Evolutionary conservation across 2,329 filamentous ascomycete genomes (phyloP).

Genomic region (Rhynchosporium graminicola): DNA sequence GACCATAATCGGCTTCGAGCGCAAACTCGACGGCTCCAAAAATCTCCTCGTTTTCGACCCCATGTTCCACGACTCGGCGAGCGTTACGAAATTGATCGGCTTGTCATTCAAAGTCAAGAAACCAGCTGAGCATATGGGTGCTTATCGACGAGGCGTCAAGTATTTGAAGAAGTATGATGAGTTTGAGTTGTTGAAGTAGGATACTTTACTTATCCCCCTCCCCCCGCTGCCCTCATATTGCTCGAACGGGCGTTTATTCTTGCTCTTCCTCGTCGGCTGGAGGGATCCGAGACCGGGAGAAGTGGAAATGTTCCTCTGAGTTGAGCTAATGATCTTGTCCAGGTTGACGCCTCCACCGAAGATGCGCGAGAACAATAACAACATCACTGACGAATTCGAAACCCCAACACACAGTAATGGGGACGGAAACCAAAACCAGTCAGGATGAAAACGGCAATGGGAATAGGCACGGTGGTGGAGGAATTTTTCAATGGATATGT

Average conservation of each 20-base stretch:
- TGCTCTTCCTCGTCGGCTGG: not conserved
- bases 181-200: slow-evolving; percentile 77
- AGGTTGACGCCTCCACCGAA: slow-evolving; percentile 14
- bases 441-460: not conserved
- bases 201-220: slow-evolving; percentile 36
- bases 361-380: not conserved
- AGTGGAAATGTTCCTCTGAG: not conserved
- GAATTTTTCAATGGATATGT: not conserved
- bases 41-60: slow-evolving; percentile 89
- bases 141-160: slow-evolving; percentile 69
- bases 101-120: slow-evolving; percentile 48
- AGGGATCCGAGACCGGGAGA: not conserved
- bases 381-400: not conserved
- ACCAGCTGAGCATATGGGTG: slow-evolving; percentile 60
- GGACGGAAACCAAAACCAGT: not conserved
- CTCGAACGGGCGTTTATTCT: not conserved
- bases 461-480: not conserved
- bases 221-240: not conserved
- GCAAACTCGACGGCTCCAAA: slow-evolving; percentile 59
- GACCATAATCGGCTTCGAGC: slow-evolving; percentile 85
- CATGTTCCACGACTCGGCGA: slow-evolving; percentile 69
- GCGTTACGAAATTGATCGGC: slow-evolving; percentile 60
- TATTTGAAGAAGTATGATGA: slow-evolving; percentile 71
- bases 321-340: not conserved
- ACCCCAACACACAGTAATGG: not conserved